Evolutionary conservation across 495 filamentous ascomycete species (phyloP).

Genomic region (Neurospora sp.): DNA sequence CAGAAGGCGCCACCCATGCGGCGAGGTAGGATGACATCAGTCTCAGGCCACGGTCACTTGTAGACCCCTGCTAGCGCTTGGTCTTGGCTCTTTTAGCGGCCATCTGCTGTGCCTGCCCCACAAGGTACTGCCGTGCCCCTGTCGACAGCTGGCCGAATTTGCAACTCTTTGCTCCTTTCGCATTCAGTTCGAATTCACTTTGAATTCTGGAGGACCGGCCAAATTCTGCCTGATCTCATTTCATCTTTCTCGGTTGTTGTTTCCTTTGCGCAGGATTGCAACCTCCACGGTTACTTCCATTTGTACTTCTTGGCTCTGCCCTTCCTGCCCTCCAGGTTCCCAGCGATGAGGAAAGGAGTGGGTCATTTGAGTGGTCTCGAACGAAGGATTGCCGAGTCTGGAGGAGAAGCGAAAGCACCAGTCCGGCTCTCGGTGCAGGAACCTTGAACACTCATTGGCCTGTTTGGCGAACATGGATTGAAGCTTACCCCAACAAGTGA

Average conservation of each 20-base stretch:
- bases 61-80: background rate
- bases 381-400: background rate
- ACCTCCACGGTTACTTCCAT: background rate
- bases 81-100: background rate
- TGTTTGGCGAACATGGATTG: background rate
- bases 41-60: background rate
- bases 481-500: background rate
- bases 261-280: background rate
- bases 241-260: background rate
- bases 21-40: background rate
- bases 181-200: background rate
- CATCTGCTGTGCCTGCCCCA: background rate
- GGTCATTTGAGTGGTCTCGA: background rate
- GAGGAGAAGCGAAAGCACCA: background rate
- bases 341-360: background rate
- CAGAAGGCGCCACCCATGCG: background rate
- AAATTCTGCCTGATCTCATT: background rate
- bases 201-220: background rate
- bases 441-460: background rate
- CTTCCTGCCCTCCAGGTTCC: background rate
- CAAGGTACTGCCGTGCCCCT: background rate
- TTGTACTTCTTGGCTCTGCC: background rate
- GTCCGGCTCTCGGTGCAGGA: background rate
- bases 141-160: background rate
- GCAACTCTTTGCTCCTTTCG: background rate